Percentiles rank a stretch among this genome's conserved stretches.
Conservation (phyloP, 352 stramenopile species). For the Phytophthora rubi region DNA sequence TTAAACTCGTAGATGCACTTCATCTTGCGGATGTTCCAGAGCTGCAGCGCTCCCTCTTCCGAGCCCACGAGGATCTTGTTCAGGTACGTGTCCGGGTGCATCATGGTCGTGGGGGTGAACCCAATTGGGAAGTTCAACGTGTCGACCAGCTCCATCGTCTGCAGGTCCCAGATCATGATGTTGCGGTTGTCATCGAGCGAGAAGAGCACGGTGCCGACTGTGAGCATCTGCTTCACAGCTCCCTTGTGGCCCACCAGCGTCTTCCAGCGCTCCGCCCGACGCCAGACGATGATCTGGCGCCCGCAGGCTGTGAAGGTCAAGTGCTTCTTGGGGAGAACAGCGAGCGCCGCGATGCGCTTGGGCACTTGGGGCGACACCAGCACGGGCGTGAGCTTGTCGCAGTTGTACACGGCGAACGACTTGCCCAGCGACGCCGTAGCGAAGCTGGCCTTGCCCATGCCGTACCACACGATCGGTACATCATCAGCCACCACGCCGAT, state of each 20-base stretch:
- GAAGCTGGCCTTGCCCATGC: slow-evolving; percentile 90
- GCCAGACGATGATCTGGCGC: slow-evolving; percentile 77
- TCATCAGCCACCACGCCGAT: slow-evolving; percentile 90
- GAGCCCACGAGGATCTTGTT: slow-evolving; percentile 95
- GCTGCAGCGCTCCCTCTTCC: slow-evolving; percentile 77
- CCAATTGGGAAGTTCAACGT: slow-evolving; percentile 53
- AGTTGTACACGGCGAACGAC: slow-evolving; percentile 93
- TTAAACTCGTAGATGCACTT: slow-evolving; percentile 91
- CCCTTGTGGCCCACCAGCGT: slow-evolving; percentile 68
- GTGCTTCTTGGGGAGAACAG: slow-evolving; percentile 68
- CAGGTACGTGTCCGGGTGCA: slow-evolving; percentile 94
- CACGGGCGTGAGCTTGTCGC: slow-evolving; percentile 87
- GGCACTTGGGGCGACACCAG: slow-evolving; percentile 82
- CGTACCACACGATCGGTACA: slow-evolving; percentile 87
- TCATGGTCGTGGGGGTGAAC: slow-evolving; percentile 79
- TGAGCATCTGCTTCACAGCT: slow-evolving; percentile 54
- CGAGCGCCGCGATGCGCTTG: slow-evolving; percentile 78
- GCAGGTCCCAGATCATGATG: slow-evolving; percentile 70
- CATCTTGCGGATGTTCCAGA: slow-evolving; percentile 93
- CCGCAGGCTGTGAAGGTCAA: slow-evolving; percentile 82
- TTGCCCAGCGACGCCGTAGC: slow-evolving; percentile 88
- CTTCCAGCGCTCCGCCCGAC: slow-evolving; percentile 59
- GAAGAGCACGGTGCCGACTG: slow-evolving; percentile 72
- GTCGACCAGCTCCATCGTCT: slow-evolving; percentile 67
- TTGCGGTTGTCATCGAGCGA: slow-evolving; percentile 68